Evolutionary conservation across 2,329 filamentous ascomycete genomes (phyloP).

Genomic region (Aschersonia sp.): DNA sequence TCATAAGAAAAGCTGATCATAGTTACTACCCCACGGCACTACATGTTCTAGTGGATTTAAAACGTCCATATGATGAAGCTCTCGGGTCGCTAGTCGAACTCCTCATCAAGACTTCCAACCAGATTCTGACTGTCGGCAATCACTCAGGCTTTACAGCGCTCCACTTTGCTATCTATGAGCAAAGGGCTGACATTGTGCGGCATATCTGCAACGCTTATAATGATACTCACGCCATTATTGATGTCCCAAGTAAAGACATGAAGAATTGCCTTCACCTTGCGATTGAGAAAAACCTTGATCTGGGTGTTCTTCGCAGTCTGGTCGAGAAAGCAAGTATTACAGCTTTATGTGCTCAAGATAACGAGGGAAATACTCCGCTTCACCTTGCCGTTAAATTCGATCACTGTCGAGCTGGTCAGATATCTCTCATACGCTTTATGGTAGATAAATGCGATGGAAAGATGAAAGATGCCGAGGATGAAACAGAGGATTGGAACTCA

Average conservation of each 20-base stretch:
- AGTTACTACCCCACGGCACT: not conserved
- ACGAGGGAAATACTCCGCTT: constrained; percentile 8
- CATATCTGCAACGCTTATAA: not conserved
- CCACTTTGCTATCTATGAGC: not conserved
- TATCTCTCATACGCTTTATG: constrained; percentile 7
- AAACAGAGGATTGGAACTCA: not conserved
- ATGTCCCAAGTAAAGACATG: too few relatives aligned
- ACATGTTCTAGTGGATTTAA: not conserved
- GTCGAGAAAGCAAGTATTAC: not conserved
- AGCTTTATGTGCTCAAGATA: not conserved
- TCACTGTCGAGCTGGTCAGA: constrained; percentile 8
- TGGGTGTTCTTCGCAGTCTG: not conserved
- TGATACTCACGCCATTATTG: not conserved
- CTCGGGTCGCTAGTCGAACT: not conserved
- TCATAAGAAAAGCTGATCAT: not conserved
- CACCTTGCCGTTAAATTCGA: constrained; percentile 11
- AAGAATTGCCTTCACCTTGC: not conserved
- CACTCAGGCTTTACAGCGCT: not conserved
- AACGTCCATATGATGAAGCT: not conserved
- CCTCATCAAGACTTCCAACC: not conserved
- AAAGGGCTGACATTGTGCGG: not conserved
- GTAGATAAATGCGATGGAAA: constrained; percentile 6
- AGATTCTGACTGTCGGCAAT: not conserved
- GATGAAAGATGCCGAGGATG: constrained; percentile 1
- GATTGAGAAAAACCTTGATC: not conserved